phyloP scores from a whole-genome alignment of 768 basidiomycete genomes.

The Chalciporus pseudorubinellus region DNA sequence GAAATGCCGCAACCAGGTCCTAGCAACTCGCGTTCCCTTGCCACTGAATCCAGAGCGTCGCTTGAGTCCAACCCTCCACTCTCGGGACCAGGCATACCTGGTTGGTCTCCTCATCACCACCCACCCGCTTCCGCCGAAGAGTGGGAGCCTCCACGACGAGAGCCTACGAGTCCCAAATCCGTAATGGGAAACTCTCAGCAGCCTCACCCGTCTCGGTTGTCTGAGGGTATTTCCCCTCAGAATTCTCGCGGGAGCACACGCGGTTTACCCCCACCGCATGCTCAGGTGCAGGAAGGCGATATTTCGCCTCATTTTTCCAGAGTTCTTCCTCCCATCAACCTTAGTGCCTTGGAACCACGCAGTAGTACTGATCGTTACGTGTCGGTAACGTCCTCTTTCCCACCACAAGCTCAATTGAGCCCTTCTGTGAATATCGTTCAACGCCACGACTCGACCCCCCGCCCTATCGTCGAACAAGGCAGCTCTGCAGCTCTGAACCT shows the following conservation, averaged over 20 bases:
- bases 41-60: conserved; percentile 22
- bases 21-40: conserved; percentile 9
- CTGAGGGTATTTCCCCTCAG: conserved; percentile 7
- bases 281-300: conserved; percentile 12
- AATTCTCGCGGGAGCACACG: conserved; percentile 14
- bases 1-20: conserved; percentile 16
- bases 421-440: conserved; percentile 13
- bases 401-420: conserved; percentile 35
- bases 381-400: conserved; percentile 22
- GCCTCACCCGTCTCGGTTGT: conserved; percentile 4
- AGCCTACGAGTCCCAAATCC: conserved; percentile 9
- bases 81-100: conserved; percentile 58
- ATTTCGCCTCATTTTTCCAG: conserved; percentile 27
- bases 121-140: conserved; percentile 18
- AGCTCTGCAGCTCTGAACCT: conserved; percentile 21
- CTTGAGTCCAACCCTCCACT: conserved; percentile 40
- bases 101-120: conserved; percentile 22
- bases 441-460: conserved; percentile 22
- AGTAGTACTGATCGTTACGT: conserved; percentile 16
- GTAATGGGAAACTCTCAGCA: conserved; percentile 4
- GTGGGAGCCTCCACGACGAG: conserved; percentile 15
- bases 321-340: conserved; percentile 28
- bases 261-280: conserved; percentile 7
- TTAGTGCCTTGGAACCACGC: conserved; percentile 16
- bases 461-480: conserved; percentile 12